Evolutionary conservation across 768 basidiomycete species (phyloP), one percentile per base, ranked within the genome.

Genomic region (Panus rudis): DNA sequence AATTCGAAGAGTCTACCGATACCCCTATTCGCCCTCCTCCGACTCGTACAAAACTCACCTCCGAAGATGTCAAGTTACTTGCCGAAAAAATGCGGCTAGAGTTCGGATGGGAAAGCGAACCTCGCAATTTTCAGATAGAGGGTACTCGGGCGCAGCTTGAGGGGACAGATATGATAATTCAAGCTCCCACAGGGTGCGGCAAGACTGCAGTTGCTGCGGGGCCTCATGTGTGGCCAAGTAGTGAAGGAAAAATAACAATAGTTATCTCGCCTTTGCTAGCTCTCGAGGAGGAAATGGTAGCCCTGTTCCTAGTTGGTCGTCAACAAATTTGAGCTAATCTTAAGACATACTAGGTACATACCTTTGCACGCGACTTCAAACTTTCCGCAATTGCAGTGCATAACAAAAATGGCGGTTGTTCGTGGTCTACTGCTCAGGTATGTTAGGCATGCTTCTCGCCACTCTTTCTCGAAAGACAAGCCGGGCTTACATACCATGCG

Each of bases 201-300:
- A 69, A 70, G 49, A 70, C 68, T 1, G 53, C 54, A 0, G 52
- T 70, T 23, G 67, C 61, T 2, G 67, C 68, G 6, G 68, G 63
- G 0, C 68, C 68, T 4, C 62, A 70, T 44, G 42, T 56, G 0
- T 59, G 55, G 19, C 47, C 53, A 3, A 25, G 16, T 2, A 52
- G 46, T 14, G 46, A 59, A 37, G 62, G 60, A 7, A 60, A 57
- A 42, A 55, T 66, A 0, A 65, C 65, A 0, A 45, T 72, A 1
- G 54, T 70, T 54, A 54, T 68, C 0, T 68, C 65, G 3, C 67
- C 64, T 1, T 42, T 69, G 0, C 47, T 69, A 1, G 58, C 62
- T 0, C 61, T 69, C 1, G 66, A 68, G 19, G 59, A 68, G 1
- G 66, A 71, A 43, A 58, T 60, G 55, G 64, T 63, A 12, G 20